phyloP scores from a whole-genome alignment of 129 eudicot species.

The Deinandra increscens region DNA sequence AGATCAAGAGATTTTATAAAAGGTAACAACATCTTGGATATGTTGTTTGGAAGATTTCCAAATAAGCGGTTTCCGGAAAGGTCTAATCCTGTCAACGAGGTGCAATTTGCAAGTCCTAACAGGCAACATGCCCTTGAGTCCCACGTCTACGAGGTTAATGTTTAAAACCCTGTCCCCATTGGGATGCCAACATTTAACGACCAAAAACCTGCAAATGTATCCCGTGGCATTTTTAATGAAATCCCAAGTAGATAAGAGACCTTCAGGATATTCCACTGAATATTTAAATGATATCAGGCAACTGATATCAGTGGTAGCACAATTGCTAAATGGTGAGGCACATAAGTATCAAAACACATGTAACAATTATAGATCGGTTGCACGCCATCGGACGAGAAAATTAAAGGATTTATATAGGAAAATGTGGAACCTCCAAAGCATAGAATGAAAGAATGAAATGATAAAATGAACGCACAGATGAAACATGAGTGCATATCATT shows the following conservation, averaged over 20 bases:
- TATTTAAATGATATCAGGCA: conserved; percentile 52
- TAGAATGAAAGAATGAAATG: neutral
- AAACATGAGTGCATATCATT: neutral
- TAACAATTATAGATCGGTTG: neutral
- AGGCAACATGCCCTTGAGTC: conserved; percentile 63
- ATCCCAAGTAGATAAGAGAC: conserved; percentile 49
- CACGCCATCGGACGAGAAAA: neutral
- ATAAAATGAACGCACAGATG: neutral
- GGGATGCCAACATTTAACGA: conserved; percentile 60
- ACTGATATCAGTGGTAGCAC: conserved; percentile 37
- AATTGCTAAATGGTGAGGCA: conserved; percentile 18
- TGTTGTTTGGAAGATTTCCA: conserved; percentile 54
- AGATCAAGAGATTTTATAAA: conserved; percentile 58
- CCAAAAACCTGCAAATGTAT: conserved; percentile 52
- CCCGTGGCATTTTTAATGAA: conserved; percentile 42
- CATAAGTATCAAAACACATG: neutral
- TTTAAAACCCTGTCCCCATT: conserved; percentile 53
- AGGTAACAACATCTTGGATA: conserved; percentile 31
- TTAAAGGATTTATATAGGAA: neutral
- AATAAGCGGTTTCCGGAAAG: conserved; percentile 50
- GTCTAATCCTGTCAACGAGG: conserved; percentile 54
- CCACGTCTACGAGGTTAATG: conserved; percentile 42
- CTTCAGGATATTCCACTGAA: conserved; percentile 47
- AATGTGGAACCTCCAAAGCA: neutral
- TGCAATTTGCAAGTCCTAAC: conserved; percentile 39